These are phyloP conservation scores for Scheffersomyces illinoinensis DNA, from an alignment of 1,139 yeast species.

Conservation along the genomic window DNA sequence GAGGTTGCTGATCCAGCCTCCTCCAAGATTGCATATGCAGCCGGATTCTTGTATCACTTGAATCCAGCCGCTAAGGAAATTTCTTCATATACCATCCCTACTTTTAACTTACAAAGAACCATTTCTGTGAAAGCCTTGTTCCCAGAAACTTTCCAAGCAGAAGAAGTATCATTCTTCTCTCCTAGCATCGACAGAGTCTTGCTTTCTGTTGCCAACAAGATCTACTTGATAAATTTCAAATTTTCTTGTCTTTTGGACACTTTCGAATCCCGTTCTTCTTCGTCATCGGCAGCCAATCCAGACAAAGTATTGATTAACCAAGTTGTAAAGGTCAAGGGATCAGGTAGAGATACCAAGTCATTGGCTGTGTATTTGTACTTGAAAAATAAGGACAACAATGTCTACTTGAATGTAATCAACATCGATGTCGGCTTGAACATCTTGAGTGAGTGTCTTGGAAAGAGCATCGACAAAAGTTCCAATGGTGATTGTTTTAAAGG, in stretches of 20 bases:
- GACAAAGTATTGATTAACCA: conserved; percentile 32
- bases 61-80: conserved; percentile 16
- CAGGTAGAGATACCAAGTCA: conserved; percentile 40
- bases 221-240: conserved; percentile 46
- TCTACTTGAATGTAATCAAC: conserved; percentile 46
- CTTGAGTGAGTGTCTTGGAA: conserved; percentile 72
- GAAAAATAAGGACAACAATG: conserved; percentile 44
- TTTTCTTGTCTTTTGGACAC: conserved; percentile 45
- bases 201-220: conserved; percentile 36
- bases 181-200: conserved; percentile 50
- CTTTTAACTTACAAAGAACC: conserved; percentile 21
- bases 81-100: conserved; percentile 20
- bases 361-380: conserved; percentile 44
- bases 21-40: conserved; percentile 23
- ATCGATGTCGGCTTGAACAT: conserved; percentile 71
- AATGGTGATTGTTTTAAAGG: conserved; percentile 11
- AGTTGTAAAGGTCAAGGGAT: conserved; percentile 45
- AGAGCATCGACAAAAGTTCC: conserved; percentile 40
- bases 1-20: conserved; percentile 6
- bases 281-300: conserved; percentile 8
- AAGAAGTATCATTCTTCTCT: conserved; percentile 26
- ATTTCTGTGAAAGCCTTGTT: conserved; percentile 21
- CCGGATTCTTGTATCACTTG: conserved; percentile 29
- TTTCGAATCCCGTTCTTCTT: conserved; percentile 16
- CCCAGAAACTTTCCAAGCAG: conserved; percentile 5